phyloP scores from a whole-genome alignment of 805 yeast species.

The Wickerhamiella occidentalis region DNA sequence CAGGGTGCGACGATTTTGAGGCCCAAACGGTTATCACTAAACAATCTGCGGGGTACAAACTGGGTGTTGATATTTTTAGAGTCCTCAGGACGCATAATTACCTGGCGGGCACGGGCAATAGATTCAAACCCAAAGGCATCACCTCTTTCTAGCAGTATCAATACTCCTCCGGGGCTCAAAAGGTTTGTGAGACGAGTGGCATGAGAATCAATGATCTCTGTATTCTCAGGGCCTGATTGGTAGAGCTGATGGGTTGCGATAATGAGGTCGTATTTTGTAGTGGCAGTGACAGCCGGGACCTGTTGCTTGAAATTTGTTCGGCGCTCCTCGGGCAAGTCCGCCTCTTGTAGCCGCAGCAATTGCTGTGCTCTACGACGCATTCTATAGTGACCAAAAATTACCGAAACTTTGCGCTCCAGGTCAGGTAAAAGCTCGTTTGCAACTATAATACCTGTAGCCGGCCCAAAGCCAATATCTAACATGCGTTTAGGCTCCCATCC shows the following conservation, averaged over 20 bases:
- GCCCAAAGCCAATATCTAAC: conserved; percentile 78
- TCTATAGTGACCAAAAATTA: conserved; percentile 53
- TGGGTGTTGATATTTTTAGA: conserved; percentile 4
- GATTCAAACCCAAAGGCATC: conserved; percentile 80
- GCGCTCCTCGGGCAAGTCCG: conserved; percentile 17
- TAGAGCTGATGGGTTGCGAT: conserved; percentile 72
- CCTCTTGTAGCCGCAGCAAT: conserved; percentile 42
- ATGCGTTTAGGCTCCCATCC: conserved; percentile 52
- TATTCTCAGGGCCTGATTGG: conserved; percentile 46
- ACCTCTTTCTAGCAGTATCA: conserved; percentile 78
- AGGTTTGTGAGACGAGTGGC: conserved; percentile 47
- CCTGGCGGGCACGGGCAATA: conserved; percentile 80
- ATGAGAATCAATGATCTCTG: conserved; percentile 59
- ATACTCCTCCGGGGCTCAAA: conserved; percentile 65
- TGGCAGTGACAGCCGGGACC: conserved; percentile 33
- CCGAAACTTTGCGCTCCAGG: conserved; percentile 57
- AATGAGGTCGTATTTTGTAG: conserved; percentile 61
- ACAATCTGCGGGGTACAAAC: conserved; percentile 5
- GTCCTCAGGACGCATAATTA: conserved; percentile 69
- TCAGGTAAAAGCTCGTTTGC: conserved; percentile 66
- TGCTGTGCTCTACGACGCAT: conserved; percentile 77
- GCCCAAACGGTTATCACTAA: neutral
- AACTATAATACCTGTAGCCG: conserved; percentile 84
- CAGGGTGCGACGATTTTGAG: conserved; percentile 72
- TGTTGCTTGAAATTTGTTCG: conserved; percentile 46